A percentile compares a stretch with the other conserved stretches of the same genome.
These are phyloP conservation scores for Penicillium hesseltinei DNA, from an alignment of 2,329 filamentous ascomycete genomes.

Conservation along the genomic window DNA sequence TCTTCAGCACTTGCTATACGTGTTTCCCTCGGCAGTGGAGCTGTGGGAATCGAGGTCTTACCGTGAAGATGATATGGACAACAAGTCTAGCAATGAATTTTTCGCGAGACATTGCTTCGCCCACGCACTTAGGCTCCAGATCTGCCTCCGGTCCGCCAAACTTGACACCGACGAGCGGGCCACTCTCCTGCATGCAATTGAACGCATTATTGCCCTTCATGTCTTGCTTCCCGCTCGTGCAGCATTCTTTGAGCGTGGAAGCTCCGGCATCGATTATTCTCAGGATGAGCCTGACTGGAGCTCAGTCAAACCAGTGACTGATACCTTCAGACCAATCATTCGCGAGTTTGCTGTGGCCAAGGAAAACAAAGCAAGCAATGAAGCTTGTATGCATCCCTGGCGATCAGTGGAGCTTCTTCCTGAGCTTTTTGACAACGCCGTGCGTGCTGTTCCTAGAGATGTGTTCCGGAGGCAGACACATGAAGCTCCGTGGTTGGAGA, in stretches of 20 bases:
- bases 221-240: constrained; percentile 42
- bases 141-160: constrained; percentile 26
- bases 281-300: constrained; percentile 35
- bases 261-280: constrained; percentile 36
- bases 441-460: constrained; percentile 45
- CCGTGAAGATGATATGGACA: constrained; percentile 33
- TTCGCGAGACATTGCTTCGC: constrained; percentile 37
- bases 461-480: constrained; percentile 44
- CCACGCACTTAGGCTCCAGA: constrained; percentile 35
- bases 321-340: constrained; percentile 39
- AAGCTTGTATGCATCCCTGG: constrained; percentile 22
- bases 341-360: constrained; percentile 21
- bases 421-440: constrained; percentile 47
- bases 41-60: constrained; percentile 41
- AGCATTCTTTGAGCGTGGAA: constrained; percentile 37
- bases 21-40: constrained; percentile 35
- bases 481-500: constrained; percentile 52
- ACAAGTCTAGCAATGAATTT: constrained; percentile 36
- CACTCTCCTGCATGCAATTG: constrained; percentile 34
- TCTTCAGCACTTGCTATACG: constrained; percentile 35
- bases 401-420: constrained; percentile 38
- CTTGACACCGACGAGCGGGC: constrained; percentile 34
- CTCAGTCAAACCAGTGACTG: constrained; percentile 36
- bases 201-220: constrained; percentile 41
- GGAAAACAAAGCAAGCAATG: constrained; percentile 11